Percentiles rank a stretch among this genome's conserved stretches.
Conservation (phyloP, 73 alveolate genomes). For the Paramecium caudatum region DNA sequence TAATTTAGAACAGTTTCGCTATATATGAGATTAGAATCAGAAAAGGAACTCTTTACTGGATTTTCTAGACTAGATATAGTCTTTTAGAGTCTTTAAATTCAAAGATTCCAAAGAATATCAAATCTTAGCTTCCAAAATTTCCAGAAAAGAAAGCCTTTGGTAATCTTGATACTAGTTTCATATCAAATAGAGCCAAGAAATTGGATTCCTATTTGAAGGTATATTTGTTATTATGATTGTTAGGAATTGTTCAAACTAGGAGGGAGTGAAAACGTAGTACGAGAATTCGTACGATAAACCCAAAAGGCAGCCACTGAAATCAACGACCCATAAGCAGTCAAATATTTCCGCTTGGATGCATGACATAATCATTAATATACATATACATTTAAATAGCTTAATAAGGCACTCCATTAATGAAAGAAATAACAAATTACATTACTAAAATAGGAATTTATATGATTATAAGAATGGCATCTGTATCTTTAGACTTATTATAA, state of each 20-base stretch:
- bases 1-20: neutral
- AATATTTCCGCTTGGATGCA: constrained; percentile 21
- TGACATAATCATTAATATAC: too few relatives aligned
- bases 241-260: constrained; percentile 14
- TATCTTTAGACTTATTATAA: too few relatives aligned
- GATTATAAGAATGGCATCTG: too few relatives aligned
- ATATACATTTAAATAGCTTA: too few relatives aligned
- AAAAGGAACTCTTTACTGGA: constrained; percentile 48
- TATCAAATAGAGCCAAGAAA: neutral
- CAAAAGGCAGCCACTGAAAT: constrained; percentile 12
- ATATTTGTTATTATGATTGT: neutral
- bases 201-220: constrained; percentile 26
- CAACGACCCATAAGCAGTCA: constrained; percentile 22
- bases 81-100: constrained; percentile 10
- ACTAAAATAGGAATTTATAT: too few relatives aligned
- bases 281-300: constrained; percentile 40
- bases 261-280: constrained; percentile 43
- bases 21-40: constrained; percentile 12
- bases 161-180: constrained; percentile 20
- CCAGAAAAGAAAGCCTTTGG: constrained; percentile 32
- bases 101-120: constrained; percentile 38
- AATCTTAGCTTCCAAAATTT: constrained; percentile 18
- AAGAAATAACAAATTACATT: too few relatives aligned
- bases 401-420: too few relatives aligned
- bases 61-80: neutral